Evolutionary conservation across 164 flowering plant species (phyloP).

Genomic region (Aristolochia contorta): DNA sequence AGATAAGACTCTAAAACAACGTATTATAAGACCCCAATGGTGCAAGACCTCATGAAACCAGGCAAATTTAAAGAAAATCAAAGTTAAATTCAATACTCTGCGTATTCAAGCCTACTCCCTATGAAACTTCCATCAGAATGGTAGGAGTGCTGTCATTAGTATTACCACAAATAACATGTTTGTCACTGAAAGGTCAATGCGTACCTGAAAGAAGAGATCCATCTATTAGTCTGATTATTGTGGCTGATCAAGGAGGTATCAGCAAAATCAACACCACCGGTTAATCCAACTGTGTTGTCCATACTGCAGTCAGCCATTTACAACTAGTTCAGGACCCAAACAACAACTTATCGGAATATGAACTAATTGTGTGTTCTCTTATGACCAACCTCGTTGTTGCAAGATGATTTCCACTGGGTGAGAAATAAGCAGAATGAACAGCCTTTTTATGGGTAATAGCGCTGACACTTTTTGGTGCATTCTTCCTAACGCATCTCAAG

Average conservation of each 20-base stretch:
- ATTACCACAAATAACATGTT: too few relatives aligned
- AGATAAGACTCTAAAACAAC: too few relatives aligned
- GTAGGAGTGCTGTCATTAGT: too few relatives aligned
- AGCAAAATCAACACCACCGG: constrained; percentile 46
- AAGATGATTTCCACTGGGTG: constrained; percentile 71
- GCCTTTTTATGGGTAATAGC: constrained; percentile 39
- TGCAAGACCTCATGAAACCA: too few relatives aligned
- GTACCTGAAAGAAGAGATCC: constrained; percentile 82
- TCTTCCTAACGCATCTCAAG: constrained; percentile 38
- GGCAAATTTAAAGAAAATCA: too few relatives aligned
- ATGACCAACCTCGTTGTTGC: constrained; percentile 69
- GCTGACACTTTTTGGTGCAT: constrained; percentile 28
- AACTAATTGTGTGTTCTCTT: neutral
- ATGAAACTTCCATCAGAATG: too few relatives aligned
- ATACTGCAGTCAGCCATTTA: constrained; percentile 31
- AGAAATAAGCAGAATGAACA: constrained; percentile 85
- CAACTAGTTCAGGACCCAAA: neutral
- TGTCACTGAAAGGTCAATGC: neutral
- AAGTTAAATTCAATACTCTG: too few relatives aligned
- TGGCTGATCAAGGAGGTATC: constrained; percentile 42
- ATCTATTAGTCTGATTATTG: constrained; percentile 53
- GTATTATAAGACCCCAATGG: too few relatives aligned
- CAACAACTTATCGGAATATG: neutral
- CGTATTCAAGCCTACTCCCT: too few relatives aligned
- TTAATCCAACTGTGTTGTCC: constrained; percentile 47